phyloP scores from a whole-genome alignment of 352 stramenopile genomes.

The Phytophthora constricta region DNA sequence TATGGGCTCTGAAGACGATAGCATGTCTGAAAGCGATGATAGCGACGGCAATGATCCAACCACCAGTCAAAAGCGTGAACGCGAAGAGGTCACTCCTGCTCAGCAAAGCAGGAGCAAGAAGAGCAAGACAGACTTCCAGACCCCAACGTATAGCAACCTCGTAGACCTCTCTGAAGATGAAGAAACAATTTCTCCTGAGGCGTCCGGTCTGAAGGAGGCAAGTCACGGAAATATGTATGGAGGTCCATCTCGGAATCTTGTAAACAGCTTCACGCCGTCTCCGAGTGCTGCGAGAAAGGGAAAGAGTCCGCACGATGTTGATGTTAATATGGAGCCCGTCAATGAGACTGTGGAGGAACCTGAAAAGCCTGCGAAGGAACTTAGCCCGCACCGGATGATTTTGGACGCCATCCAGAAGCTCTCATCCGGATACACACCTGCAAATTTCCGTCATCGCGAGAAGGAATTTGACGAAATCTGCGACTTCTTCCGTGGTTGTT shows the following conservation, averaged over 20 bases:
- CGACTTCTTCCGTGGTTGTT: constrained; percentile 67
- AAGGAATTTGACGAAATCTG: constrained; percentile 59
- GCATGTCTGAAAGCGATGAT: constrained; percentile 11
- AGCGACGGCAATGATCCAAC: constrained; percentile 20
- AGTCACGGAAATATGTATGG: constrained; percentile 22
- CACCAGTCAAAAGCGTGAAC: constrained; percentile 34
- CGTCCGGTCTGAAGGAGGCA: constrained; percentile 32
- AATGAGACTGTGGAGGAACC: background rate
- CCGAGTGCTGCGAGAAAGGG: constrained; percentile 34
- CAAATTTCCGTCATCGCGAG: constrained; percentile 64
- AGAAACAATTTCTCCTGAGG: constrained; percentile 54
- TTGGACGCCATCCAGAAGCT: constrained; percentile 57
- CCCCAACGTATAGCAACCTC: constrained; percentile 26
- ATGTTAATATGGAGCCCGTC: constrained; percentile 5
- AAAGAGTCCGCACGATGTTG: constrained; percentile 2
- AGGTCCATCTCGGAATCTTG: constrained; percentile 48
- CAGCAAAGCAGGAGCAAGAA: constrained; percentile 30
- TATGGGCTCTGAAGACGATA: constrained; percentile 40
- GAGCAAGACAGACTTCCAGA: constrained; percentile 37
- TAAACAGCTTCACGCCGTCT: constrained; percentile 75
- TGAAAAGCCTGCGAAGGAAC: constrained; percentile 17
- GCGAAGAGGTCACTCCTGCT: constrained; percentile 25
- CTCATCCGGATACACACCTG: constrained; percentile 51
- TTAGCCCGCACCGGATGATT: constrained; percentile 23
- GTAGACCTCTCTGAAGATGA: constrained; percentile 30